Evolutionary conservation across 495 filamentous ascomycete genomes (phyloP), one percentile per base, ranked within the genome.

Genomic region (Penicillium silybi): DNA sequence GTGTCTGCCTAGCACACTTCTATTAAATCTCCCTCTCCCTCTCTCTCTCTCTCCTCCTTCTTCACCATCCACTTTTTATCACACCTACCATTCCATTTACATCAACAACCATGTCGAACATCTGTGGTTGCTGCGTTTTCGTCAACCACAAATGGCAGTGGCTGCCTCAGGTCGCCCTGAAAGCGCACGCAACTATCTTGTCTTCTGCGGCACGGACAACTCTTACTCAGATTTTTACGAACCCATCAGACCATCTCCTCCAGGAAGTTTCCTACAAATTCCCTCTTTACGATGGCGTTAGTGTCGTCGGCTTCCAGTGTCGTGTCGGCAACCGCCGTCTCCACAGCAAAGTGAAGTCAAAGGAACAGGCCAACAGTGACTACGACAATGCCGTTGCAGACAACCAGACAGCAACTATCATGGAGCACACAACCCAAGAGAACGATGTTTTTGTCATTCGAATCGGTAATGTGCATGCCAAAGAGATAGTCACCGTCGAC

Each of bases 281-380:
- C 2, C 59, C 59, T 34, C 55, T 62, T 11, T 62, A 55, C 16
- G 54, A 64, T 53, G 54, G 61, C 25, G 42, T 53, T 7, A 61
- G 50, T 43, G 48, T 60, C 19, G 54, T 61, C 9, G 48, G 48
- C 0, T 58, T 61, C 15, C 15, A 53, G 17, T 57, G 61, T 22
- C 46, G 19, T 3, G 48, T 62, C 6, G 56, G 56, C 19, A 19
- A 23, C 8, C 48, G 52, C 6, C 20, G 55, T 8, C 46, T 62
- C 4, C 48, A 53, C 25, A 53, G 59, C 37, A 44, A 46, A 13
- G 59, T 62, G 19, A 62, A 62, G 27, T 40, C 45, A 1, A 62
- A 58, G 34, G 56, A 54, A 15, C 48, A 58, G 25, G 56, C 59
- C 7, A 50, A 53, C 20, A 23, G 41, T 2, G 46, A 55, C 16